Conservation (phyloP, 257 asterid species). For the Thymus quinquecostatus region DNA sequence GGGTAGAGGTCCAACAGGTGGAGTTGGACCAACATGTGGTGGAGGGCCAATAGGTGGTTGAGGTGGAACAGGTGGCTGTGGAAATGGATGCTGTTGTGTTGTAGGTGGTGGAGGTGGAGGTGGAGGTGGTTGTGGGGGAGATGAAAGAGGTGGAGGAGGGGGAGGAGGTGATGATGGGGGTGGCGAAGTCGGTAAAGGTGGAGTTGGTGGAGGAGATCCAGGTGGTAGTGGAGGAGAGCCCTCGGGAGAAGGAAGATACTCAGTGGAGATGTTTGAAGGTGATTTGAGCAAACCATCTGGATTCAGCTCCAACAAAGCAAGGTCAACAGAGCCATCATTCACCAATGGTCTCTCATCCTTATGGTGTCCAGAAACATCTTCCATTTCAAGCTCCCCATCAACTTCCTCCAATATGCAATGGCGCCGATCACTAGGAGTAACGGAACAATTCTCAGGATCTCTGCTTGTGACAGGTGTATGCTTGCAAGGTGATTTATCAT, state of each 20-base stretch:
- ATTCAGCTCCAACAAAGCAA: slow-evolving; percentile 39
- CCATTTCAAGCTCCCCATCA: slow-evolving; percentile 98
- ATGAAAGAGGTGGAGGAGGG: slow-evolving; percentile 42
- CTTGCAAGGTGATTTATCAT: slow-evolving; percentile 46
- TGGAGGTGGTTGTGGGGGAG: slow-evolving; percentile 57
- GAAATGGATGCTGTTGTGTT: slow-evolving; percentile 7
- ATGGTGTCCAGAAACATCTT: slow-evolving; percentile 82
- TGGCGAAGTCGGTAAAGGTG: slow-evolving; percentile 80
- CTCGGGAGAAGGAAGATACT: slow-evolving; percentile 60
- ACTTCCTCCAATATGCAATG: slow-evolving; percentile 86
- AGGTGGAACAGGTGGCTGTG: slow-evolving; percentile 43
- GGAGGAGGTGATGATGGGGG: slow-evolving; percentile 60
- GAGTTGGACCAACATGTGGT: slow-evolving; percentile 31
- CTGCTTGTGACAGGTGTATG: slow-evolving; percentile 45
- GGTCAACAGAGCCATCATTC: slow-evolving; percentile 34
- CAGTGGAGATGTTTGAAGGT: slow-evolving; percentile 34
- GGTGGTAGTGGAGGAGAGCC: slow-evolving; percentile 87
- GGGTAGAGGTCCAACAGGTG: slow-evolving; percentile 39
- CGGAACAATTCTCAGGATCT: slow-evolving; percentile 52
- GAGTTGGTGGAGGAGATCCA: slow-evolving; percentile 79
- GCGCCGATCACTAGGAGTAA: slow-evolving; percentile 77
- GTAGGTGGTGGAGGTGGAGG: slow-evolving; percentile 54
- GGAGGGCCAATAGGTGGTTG: slow-evolving; percentile 51
- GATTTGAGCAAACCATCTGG: slow-evolving; percentile 40
- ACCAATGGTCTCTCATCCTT: slow-evolving; percentile 57